Percentiles rank a stretch among this genome's conserved stretches.
These are phyloP conservation scores for Larix sibirica DNA, from an alignment of 83 land plant genomes.

Conservation along the genomic window DNA sequence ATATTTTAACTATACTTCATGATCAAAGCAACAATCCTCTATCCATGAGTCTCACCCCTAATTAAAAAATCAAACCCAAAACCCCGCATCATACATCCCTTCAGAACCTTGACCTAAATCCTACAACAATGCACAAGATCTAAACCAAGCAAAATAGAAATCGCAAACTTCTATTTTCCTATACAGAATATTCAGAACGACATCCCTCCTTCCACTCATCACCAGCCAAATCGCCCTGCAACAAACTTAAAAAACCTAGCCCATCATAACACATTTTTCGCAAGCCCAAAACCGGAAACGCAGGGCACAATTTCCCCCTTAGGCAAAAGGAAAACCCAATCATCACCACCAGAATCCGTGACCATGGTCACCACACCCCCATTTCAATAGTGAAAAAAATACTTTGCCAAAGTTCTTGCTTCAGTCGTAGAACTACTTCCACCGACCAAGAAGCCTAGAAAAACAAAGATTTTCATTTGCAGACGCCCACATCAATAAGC, in stretches of 20 bases:
- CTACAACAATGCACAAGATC: not conserved
- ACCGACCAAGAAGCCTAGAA: not conserved
- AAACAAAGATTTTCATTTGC: not conserved
- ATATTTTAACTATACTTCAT: not conserved
- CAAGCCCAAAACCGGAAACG: not conserved
- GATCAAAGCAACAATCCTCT: not conserved
- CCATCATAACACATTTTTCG: not conserved
- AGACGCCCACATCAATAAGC: not conserved
- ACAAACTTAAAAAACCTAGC: not conserved
- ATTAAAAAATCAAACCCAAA: not conserved
- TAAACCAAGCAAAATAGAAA: not conserved
- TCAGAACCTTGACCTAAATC: not conserved
- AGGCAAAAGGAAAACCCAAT: not conserved
- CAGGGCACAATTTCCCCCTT: not conserved
- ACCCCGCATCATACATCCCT: not conserved
- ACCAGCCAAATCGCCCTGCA: not conserved
- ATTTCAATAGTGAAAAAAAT: not conserved
- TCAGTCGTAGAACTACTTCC: not conserved
- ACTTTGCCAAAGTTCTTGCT: not conserved
- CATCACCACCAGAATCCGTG: not conserved
- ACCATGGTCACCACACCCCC: too few species aligned
- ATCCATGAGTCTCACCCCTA: not conserved
- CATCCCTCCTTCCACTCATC: not conserved
- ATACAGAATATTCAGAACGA: too few species aligned
- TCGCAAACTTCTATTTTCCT: too few species aligned